Conservation (phyloP, 1,284 basidiomycete species). For the Phlebopus sp. region DNA sequence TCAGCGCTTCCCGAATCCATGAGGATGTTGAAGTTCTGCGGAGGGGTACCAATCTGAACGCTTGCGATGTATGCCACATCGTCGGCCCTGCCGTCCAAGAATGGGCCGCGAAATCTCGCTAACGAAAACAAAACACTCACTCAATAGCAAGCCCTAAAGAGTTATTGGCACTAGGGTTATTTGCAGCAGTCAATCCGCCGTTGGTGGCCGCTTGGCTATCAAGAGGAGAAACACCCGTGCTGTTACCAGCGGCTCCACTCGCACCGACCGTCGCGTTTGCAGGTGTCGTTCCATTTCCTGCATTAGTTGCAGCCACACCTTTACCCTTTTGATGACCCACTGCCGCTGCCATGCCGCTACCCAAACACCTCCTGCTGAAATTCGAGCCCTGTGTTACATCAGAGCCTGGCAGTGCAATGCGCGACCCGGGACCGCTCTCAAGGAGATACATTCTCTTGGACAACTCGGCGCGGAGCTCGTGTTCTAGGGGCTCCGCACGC, state of each 20-base stretch:
- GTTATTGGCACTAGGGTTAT: slow-evolving; percentile 49
- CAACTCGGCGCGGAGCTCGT: slow-evolving; percentile 50
- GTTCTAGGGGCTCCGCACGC: slow-evolving; percentile 46
- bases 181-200: slow-evolving; percentile 49
- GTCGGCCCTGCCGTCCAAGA: slow-evolving; percentile 31
- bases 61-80: slow-evolving; percentile 65
- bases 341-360: slow-evolving; percentile 10
- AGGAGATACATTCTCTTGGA: slow-evolving; percentile 50
- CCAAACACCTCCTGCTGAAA: slow-evolving; percentile 11
- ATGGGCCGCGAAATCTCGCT: neutral
- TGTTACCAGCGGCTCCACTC: slow-evolving; percentile 8
- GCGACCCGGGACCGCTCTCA: slow-evolving; percentile 28
- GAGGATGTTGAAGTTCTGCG: slow-evolving; percentile 66
- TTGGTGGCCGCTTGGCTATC: slow-evolving; percentile 38
- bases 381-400: slow-evolving; percentile 7
- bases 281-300: slow-evolving; percentile 2
- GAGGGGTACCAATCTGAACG: slow-evolving; percentile 77
- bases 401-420: slow-evolving; percentile 7
- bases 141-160: slow-evolving; percentile 76
- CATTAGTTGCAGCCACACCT: neutral
- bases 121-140: slow-evolving; percentile 34
- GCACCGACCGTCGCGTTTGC: slow-evolving; percentile 13
- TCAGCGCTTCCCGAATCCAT: slow-evolving; percentile 89
- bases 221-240: slow-evolving; percentile 35
- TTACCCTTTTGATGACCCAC: slow-evolving; percentile 2